phyloP scores from a whole-genome alignment of 2,329 filamentous ascomycete species.

The Colletotrichum filicis region DNA sequence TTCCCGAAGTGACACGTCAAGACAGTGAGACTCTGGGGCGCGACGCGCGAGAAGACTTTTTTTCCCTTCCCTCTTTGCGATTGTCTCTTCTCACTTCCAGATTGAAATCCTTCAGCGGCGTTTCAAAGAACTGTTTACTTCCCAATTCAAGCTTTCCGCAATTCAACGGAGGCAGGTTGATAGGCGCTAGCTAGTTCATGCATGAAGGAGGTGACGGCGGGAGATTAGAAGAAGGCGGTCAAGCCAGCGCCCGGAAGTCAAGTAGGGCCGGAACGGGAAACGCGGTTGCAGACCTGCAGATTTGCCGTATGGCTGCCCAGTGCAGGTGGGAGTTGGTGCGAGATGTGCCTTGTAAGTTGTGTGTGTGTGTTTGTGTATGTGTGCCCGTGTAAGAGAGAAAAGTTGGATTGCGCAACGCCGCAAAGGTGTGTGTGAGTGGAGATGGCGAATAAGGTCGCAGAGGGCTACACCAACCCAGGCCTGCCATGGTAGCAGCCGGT shows the following conservation, averaged over 20 bases:
- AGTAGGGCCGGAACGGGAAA: conserved; percentile 26
- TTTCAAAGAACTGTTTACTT: conserved; percentile 5
- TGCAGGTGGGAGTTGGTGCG: conserved; percentile 1
- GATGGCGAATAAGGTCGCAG: conserved; percentile 21
- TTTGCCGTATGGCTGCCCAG: not conserved
- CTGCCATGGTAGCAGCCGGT: not conserved
- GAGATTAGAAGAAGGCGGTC: conserved; percentile 36
- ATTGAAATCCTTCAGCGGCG: conserved; percentile 15
- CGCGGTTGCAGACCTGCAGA: conserved; percentile 10
- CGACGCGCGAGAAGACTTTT: conserved; percentile 19
- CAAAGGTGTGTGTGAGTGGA: conserved; percentile 14
- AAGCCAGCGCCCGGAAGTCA: conserved; percentile 22
- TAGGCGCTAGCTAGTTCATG: conserved; percentile 21
- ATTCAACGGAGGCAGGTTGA: conserved; percentile 9
- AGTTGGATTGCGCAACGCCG: not conserved
- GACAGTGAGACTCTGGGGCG: conserved; percentile 5
- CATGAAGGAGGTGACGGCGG: conserved; percentile 12
- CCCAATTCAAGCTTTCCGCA: conserved; percentile 12
- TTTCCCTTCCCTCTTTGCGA: not conserved
- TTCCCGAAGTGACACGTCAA: not conserved
- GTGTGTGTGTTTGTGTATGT: not conserved
- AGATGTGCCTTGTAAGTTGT: not conserved
- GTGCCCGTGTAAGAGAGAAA: not conserved
- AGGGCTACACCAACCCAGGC: not conserved
- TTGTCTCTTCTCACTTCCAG: not conserved